These are phyloP conservation scores for Sicyos edulis DNA, from an alignment of 306 rosid genomes.

Conservation along the genomic window DNA sequence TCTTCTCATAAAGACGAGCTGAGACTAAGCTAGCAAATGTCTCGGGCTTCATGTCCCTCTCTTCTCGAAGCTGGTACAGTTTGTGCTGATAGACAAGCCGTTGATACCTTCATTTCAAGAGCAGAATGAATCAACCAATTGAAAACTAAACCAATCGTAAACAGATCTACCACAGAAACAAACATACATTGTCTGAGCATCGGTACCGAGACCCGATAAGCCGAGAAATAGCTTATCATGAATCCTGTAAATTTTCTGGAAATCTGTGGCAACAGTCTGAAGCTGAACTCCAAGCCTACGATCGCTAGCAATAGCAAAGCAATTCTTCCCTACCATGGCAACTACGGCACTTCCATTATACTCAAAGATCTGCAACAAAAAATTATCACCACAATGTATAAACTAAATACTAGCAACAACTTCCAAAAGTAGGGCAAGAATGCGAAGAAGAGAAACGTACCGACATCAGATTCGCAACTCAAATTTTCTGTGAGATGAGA, in stretches of 20 bases:
- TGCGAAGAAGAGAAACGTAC: slow-evolving; percentile 15
- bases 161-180: background rate
- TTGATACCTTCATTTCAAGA: slow-evolving; percentile 41
- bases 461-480: slow-evolving; percentile 9
- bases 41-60: slow-evolving; percentile 91
- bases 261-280: slow-evolving; percentile 90
- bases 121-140: background rate
- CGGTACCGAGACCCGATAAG: slow-evolving; percentile 90
- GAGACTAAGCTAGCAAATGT: slow-evolving; percentile 85
- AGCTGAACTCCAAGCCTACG: slow-evolving; percentile 97
- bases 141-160: background rate
- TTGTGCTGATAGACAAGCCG: slow-evolving; percentile 81
- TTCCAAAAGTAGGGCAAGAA: background rate
- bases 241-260: slow-evolving; percentile 67
- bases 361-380: slow-evolving; percentile 61
- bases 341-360: slow-evolving; percentile 92
- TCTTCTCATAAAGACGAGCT: slow-evolving; percentile 76
- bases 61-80: slow-evolving; percentile 83
- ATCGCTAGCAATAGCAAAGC: slow-evolving; percentile 96
- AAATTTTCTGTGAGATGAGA: background rate
- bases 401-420: background rate
- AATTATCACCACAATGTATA: background rate
- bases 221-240: slow-evolving; percentile 78
- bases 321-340: slow-evolving; percentile 97
- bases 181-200: slow-evolving; percentile 82